phyloP scores from a whole-genome alignment of 495 filamentous ascomycete genomes.

The Patellaria atrata region DNA sequence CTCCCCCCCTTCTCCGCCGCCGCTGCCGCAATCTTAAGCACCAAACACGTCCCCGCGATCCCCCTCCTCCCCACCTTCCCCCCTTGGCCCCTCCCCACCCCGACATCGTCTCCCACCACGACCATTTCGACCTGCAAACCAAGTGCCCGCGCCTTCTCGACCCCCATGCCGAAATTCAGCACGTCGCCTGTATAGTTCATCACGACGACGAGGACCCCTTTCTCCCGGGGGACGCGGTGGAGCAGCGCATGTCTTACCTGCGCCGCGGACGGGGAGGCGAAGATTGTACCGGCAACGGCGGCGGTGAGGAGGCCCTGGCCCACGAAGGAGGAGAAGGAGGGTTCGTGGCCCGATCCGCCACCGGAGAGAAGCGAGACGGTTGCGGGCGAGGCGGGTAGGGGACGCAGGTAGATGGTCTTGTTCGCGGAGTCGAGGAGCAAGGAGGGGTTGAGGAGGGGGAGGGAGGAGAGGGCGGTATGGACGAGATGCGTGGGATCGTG shows the following conservation, averaged over 20 bases:
- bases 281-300: slow-evolving; percentile 84
- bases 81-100: slow-evolving; percentile 65
- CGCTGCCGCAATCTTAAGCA: slow-evolving; percentile 80
- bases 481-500: slow-evolving; percentile 73
- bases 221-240: slow-evolving; percentile 49
- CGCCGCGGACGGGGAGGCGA: slow-evolving; percentile 75
- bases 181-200: slow-evolving; percentile 66
- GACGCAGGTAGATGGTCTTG: slow-evolving; percentile 76
- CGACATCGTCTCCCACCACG: slow-evolving; percentile 89
- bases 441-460: slow-evolving; percentile 75
- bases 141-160: slow-evolving; percentile 78
- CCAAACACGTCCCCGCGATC: slow-evolving; percentile 78
- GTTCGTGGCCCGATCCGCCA: slow-evolving; percentile 88
- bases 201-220: slow-evolving; percentile 58
- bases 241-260: slow-evolving; percentile 70
- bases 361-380: slow-evolving; percentile 78
- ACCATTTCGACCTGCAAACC: slow-evolving; percentile 81
- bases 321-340: slow-evolving; percentile 63
- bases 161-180: slow-evolving; percentile 86
- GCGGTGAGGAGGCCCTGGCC: slow-evolving; percentile 67
- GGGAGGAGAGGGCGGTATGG: slow-evolving; percentile 55
- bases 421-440: slow-evolving; percentile 63
- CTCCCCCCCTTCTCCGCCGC: slow-evolving; percentile 54
- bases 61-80: slow-evolving; percentile 89
- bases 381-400: slow-evolving; percentile 28